Base-by-base conservation (phyloP, 2,329 filamentous ascomycete genomes). In the Alternaria dauci region DNA sequence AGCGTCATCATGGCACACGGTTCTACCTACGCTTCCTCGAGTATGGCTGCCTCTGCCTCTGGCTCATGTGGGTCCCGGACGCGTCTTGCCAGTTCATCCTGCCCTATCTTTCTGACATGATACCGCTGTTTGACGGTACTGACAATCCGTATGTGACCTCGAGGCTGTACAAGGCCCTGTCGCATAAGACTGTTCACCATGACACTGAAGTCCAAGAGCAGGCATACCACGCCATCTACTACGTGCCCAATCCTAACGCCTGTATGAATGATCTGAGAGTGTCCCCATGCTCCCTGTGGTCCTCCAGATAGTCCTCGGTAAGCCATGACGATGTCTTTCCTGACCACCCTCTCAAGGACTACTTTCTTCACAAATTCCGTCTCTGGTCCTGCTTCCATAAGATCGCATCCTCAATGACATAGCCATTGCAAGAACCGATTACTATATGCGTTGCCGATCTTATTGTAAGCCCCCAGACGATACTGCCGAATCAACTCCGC, bases 381-480 rank as follows among this genome's bases (percentile, higher is more conserved):
- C 54, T 46, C 12, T 62, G 32, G 28, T 36, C 53, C 5, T 57
- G 47, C 30, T 62, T 67, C 34, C 63, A 67, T 18, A 62, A 39
- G 62, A 67, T 20, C 18, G 51, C n/a, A 61, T 67, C 28, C 53
- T 67, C 14, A 56, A 58, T 5, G 64, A 65, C 32, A 55, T 67
- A 47, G 23, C 51, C 12, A n/a, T 58, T 20, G 53, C 38, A 38
- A 16, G n/a, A 16, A 30, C 25, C 18, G 55, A 36, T 46, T 16
- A 57, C 38, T 53, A 41, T 53, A 41, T 34, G 36, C 20, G 48
- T 7, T 18, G 42, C 3, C 20, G 20, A 23, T 23, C 20, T 23
- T 23, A 23, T 23, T 23, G 20, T 23, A 44, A 44, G 16, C 48
- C 18, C 18, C 44, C 50, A 1, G 39, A 55, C 42, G 28, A 47